Evolutionary conservation across 2,329 filamentous ascomycete species (phyloP).

Genomic region (Hymenoscyphus occultus): DNA sequence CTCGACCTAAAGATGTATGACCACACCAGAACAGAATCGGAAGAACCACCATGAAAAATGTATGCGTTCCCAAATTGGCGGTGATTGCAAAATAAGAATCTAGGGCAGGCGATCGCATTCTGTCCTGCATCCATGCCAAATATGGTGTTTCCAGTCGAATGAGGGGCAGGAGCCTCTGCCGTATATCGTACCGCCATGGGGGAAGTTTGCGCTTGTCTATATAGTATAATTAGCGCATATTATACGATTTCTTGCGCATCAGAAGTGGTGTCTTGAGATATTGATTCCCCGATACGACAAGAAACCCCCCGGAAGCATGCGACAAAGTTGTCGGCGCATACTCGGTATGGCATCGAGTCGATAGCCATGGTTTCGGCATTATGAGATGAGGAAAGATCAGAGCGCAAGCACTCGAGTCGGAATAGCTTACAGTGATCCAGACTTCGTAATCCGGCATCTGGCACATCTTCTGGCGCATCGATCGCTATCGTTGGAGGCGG

Average conservation of each 20-base stretch:
- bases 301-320: neutral
- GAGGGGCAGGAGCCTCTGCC: slow-evolving; percentile 78
- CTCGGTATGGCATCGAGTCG: neutral
- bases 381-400: neutral
- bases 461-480: slow-evolving; percentile 35
- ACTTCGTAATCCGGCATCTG: slow-evolving; percentile 76
- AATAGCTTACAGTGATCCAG: slow-evolving; percentile 66
- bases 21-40: slow-evolving; percentile 98
- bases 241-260: neutral
- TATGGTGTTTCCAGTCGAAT: slow-evolving; percentile 95
- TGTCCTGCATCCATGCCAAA: slow-evolving; percentile 80
- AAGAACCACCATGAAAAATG: slow-evolving; percentile 95
- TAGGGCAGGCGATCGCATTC: slow-evolving; percentile 74
- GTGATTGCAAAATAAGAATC: slow-evolving; percentile 97
- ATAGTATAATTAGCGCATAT: slow-evolving; percentile 12
- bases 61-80: slow-evolving; percentile 94
- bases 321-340: neutral
- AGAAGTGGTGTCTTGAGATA: neutral
- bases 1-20: slow-evolving; percentile 78
- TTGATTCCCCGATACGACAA: neutral
- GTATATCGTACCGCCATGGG: slow-evolving; percentile 81
- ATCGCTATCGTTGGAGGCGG: slow-evolving; percentile 32
- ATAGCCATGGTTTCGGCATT: neutral
- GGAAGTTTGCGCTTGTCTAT: slow-evolving; percentile 81
- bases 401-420: neutral